Evolutionary conservation across 176 grass and related monocot genomes (phyloP).

Genomic region (Elaeis guineensis): DNA sequence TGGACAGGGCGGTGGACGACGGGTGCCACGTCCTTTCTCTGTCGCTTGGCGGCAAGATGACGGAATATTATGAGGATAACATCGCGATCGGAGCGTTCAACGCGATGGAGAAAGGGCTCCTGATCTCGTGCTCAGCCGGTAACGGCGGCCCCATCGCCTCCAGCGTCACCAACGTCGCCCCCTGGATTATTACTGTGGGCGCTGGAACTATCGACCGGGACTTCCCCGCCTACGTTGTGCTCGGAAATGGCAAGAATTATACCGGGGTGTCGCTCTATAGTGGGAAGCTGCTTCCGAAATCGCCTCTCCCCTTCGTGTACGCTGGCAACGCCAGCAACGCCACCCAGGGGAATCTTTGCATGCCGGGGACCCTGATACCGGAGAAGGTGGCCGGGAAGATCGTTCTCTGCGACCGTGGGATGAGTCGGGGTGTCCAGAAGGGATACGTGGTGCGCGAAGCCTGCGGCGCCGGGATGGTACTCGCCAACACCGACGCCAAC

Average conservation of each 20-base stretch:
- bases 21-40: slow-evolving; percentile 78
- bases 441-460: slow-evolving; percentile 71
- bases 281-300: slow-evolving; percentile 37
- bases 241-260: slow-evolving; percentile 71
- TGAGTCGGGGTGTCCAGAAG: slow-evolving; percentile 75
- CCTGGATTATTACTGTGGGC: too few species aligned
- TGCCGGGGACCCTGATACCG: slow-evolving; percentile 66
- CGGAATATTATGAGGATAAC: slow-evolving; percentile 66
- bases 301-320: slow-evolving; percentile 40
- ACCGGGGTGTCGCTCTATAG: slow-evolving; percentile 70
- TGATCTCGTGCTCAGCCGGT: slow-evolving; percentile 71
- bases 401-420: slow-evolving; percentile 82
- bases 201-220: too few species aligned
- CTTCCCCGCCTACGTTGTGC: slow-evolving; percentile 73
- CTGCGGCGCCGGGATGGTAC: slow-evolving; percentile 72
- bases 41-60: slow-evolving; percentile 56
- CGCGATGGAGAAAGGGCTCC: slow-evolving; percentile 58
- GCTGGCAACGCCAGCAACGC: slow-evolving; percentile 70
- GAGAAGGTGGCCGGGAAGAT: slow-evolving; percentile 94
- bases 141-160: slow-evolving; percentile 53
- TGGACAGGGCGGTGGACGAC: slow-evolving; percentile 26
- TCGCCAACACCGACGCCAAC: slow-evolving; percentile 74
- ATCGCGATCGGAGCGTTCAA: slow-evolving; percentile 78
- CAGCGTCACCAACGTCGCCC: too few species aligned
- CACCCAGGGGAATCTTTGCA: slow-evolving; percentile 70